Conservation (phyloP, 441 rosid genomes). For the Croton setiger region DNA sequence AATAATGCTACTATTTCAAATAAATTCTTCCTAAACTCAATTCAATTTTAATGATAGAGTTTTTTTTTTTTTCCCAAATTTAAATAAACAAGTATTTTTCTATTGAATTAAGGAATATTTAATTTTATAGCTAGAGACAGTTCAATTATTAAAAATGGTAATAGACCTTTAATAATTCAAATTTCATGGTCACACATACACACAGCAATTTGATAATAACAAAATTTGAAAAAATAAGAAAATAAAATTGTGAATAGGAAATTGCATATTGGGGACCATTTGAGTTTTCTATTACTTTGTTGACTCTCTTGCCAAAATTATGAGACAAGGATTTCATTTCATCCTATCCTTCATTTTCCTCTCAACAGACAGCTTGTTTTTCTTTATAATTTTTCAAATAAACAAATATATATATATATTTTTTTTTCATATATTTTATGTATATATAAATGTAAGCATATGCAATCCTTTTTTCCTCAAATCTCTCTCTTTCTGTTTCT, state of each 20-base stretch:
- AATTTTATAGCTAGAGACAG: too few relatives aligned
- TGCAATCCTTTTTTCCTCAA: conserved; percentile 14
- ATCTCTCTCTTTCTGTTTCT: conserved; percentile 16
- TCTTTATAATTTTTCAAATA: conserved; percentile 10
- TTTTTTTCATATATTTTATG: not conserved
- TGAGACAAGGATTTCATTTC: conserved; percentile 18
- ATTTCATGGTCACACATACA: too few relatives aligned
- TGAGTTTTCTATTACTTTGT: conserved; percentile 15
- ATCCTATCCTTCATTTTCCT: conserved; percentile 10
- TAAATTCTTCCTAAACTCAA: too few relatives aligned
- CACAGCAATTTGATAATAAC: not conserved
- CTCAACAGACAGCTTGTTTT: conserved; percentile 33
- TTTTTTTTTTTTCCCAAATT: too few relatives aligned
- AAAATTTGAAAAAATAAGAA: not conserved
- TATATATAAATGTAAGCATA: conserved; percentile 19
- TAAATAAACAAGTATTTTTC: too few relatives aligned
- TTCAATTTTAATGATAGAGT: too few relatives aligned
- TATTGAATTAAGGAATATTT: too few relatives aligned
- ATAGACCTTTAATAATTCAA: too few relatives aligned
- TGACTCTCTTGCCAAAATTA: conserved; percentile 21
- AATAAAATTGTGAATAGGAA: conserved; percentile 1
- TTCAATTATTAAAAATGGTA: too few relatives aligned
- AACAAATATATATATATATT: not conserved
- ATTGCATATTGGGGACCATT: conserved; percentile 16
- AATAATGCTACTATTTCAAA: too few relatives aligned